Evolutionary conservation across 1,284 basidiomycete genomes (phyloP), one percentile per base, ranked within the genome.

Genomic region (Trichosporon inkin): DNA sequence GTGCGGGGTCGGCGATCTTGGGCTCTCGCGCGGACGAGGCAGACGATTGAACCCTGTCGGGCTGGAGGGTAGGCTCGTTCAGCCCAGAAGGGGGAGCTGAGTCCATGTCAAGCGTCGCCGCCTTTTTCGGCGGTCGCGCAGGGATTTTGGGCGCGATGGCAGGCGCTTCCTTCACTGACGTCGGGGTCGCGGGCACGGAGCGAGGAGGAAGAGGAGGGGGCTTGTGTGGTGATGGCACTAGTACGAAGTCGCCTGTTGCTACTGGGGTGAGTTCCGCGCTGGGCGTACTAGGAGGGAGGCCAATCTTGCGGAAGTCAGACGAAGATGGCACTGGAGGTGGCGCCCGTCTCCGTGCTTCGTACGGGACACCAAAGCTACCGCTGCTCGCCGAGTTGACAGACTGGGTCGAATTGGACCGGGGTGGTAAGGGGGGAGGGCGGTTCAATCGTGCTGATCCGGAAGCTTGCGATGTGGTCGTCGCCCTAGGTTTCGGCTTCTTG

Each of bases 161-260:
- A 11, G 40, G 28, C 1, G 13, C 40, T 39, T 41, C 28, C 16
- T 53, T 24, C 17, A 36, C 14, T 13, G 41, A 37, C 24, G 54
- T 47, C 13, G 35, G 2, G 3, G 17, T 17, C 22, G 55, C 5
- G 6, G 20, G 10, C 14, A 44, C 1, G 5, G 24, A 49, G 6
- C 44, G 58, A 19, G 49, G 20, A 1, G 61, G 61, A 10, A 62
- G 36, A 3, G 60, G 56, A 0, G 63, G 60, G 4, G 51, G 39
- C 6, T 53, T 53, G 13, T 44, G 55, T 2, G 63, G 61, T 1
- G 71, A 66, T 11, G 68, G 64, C 5, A 75, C 68, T 11, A 75
- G 51, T 14, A 75, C 69, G 53, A 69, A 75, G 53, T 75, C 74
- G 11, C 74, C 74, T 1, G 74, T 75, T 8, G 68, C 68, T 0